Evolutionary conservation across 768 basidiomycete genomes (phyloP).

Genomic region (Amanita phalloides): DNA sequence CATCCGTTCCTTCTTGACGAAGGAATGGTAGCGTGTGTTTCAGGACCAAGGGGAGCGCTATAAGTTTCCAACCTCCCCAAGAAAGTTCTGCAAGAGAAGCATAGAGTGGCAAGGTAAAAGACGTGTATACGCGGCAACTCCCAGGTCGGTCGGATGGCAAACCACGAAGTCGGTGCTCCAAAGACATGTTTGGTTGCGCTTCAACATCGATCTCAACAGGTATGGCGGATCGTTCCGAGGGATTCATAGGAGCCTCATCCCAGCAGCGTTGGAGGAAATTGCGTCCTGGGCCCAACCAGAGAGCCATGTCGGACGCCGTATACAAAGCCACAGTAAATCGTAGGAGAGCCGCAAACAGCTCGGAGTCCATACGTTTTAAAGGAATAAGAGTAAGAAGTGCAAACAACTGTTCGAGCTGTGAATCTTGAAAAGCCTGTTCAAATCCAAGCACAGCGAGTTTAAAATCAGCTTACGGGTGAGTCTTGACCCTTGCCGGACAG

Average conservation of each 20-base stretch:
- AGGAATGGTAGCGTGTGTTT: constrained; percentile 22
- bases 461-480: constrained; percentile 38
- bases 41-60: constrained; percentile 51
- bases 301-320: constrained; percentile 31
- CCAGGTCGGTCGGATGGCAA: not conserved
- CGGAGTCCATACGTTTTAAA: constrained; percentile 9
- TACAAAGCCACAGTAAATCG: constrained; percentile 29
- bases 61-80: constrained; percentile 72
- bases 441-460: not conserved
- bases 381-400: not conserved
- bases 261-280: constrained; percentile 45
- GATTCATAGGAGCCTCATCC: constrained; percentile 11
- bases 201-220: not conserved
- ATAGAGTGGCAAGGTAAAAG: constrained; percentile 44
- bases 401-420: constrained; percentile 1
- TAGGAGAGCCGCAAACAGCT: constrained; percentile 24
- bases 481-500: constrained; percentile 65
- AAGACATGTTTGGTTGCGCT: not conserved
- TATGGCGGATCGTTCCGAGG: not conserved
- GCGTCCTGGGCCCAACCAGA: constrained; percentile 45
- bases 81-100: constrained; percentile 51
- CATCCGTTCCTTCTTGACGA: constrained; percentile 12
- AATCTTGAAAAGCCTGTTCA: not conserved
- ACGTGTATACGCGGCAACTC: constrained; percentile 3
- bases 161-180: constrained; percentile 2